phyloP scores from a whole-genome alignment of 495 filamentous ascomycete species.

The Lasiosphaeris hirsuta region DNA sequence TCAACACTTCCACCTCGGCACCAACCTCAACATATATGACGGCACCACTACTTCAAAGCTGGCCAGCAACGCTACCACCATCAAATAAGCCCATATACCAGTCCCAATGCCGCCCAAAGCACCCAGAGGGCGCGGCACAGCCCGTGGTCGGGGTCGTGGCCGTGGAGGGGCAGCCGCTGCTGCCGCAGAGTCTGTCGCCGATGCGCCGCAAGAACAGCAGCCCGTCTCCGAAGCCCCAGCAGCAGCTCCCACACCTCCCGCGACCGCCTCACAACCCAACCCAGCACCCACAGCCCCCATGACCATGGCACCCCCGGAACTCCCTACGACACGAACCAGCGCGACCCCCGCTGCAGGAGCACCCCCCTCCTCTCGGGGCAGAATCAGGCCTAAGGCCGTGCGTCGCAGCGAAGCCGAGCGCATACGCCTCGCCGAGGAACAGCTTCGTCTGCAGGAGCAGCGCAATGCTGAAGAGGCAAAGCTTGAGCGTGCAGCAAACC shows the following conservation, averaged over 20 bases:
- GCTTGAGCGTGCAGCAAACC: conserved; percentile 17
- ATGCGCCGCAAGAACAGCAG: conserved; percentile 8
- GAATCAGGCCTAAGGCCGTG: conserved; percentile 40
- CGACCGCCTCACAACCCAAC: conserved; percentile 6
- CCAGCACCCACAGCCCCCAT: not conserved
- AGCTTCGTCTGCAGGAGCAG: conserved; percentile 28
- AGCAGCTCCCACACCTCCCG: not conserved
- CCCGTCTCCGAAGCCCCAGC: not conserved
- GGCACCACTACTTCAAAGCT: not conserved
- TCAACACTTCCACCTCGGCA: not conserved
- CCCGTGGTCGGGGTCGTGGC: conserved; percentile 4
- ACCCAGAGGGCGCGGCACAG: conserved; percentile 8
- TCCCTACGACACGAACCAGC: not conserved
- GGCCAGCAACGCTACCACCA: not conserved
- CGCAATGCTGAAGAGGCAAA: conserved; percentile 33
- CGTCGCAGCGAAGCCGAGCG: conserved; percentile 42
- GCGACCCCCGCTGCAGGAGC: conserved; percentile 6
- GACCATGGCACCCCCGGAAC: not conserved
- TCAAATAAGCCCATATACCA: not conserved
- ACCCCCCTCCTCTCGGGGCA: not conserved
- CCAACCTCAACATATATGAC: not conserved
- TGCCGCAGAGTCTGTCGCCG: conserved; percentile 6
- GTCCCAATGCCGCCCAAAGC: conserved; percentile 9
- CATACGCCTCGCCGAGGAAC: conserved; percentile 37
- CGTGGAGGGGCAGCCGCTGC: conserved; percentile 13